Percentiles rank a stretch among this genome's conserved stretches.
Evolutionary conservation across 352 stramenopile genomes (phyloP).

Genomic region (Phytopythium delawarense): DNA sequence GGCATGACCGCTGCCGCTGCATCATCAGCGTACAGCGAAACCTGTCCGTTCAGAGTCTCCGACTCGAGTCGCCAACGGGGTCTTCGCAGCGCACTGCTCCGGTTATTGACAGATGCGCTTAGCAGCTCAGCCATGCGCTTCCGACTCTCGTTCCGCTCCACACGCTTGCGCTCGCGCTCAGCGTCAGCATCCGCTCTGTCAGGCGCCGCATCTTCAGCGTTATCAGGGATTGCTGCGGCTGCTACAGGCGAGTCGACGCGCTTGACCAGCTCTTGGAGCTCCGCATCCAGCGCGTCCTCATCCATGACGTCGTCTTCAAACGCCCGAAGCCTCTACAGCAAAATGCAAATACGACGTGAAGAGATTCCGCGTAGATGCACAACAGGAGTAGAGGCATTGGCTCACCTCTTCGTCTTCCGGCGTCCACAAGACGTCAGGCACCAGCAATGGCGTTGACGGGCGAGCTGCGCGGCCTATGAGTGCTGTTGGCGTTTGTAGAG

Average conservation of each 20-base stretch:
- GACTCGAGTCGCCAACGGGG: slow-evolving; percentile 48
- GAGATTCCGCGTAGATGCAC: background rate
- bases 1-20: slow-evolving; percentile 20
- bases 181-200: slow-evolving; percentile 5
- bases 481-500: background rate
- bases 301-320: slow-evolving; percentile 18
- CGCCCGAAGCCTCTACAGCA: slow-evolving; percentile 24
- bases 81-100: slow-evolving; percentile 17
- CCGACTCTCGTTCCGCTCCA: slow-evolving; percentile 34
- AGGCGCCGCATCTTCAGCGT: background rate
- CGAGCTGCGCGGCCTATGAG: background rate
- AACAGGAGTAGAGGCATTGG: background rate
- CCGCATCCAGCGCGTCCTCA: slow-evolving; percentile 4
- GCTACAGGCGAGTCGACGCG: background rate
- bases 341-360: background rate
- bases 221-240: slow-evolving; percentile 1
- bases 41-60: slow-evolving; percentile 24
- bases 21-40: slow-evolving; percentile 22
- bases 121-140: slow-evolving; percentile 39
- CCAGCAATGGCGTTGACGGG: background rate
- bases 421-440: slow-evolving; percentile 53
- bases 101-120: slow-evolving; percentile 23
- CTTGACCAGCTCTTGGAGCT: background rate
- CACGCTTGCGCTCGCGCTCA: slow-evolving; percentile 19
- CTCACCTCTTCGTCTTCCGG: slow-evolving; percentile 49